These are phyloP conservation scores for Penicillium crustosum DNA, from an alignment of 2,329 filamentous ascomycete genomes.

Conservation along the genomic window DNA sequence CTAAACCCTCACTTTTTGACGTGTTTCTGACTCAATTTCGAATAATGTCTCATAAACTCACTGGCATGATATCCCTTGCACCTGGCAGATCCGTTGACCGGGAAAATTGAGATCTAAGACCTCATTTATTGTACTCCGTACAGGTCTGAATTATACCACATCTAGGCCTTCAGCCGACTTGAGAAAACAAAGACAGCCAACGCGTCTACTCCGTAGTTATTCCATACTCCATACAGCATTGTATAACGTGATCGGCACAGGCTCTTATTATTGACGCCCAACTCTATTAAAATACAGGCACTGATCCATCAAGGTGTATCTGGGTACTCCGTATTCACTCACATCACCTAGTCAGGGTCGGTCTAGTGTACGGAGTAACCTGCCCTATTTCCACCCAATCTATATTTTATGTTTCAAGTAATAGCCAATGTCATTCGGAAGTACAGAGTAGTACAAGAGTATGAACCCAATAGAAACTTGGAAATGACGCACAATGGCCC, in stretches of 20 bases:
- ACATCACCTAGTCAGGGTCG: not conserved
- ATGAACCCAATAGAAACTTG: not conserved
- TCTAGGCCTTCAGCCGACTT: not conserved
- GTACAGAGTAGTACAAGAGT: too few relatives aligned
- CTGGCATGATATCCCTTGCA: slow-evolving; percentile 4
- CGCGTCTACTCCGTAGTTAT: not conserved
- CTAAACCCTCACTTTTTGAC: not conserved
- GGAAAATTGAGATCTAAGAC: not conserved
- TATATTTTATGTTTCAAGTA: not conserved
- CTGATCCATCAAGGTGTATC: not conserved
- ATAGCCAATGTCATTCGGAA: not conserved
- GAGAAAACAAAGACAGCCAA: not conserved
- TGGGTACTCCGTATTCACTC: not conserved
- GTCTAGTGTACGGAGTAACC: not conserved
- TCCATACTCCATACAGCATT: not conserved
- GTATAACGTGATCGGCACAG: not conserved
- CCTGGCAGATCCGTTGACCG: not conserved
- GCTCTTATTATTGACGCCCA: slow-evolving; percentile 1
- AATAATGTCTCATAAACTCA: not conserved
- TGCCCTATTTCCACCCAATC: not conserved
- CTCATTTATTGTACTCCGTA: not conserved
- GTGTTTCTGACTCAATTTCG: not conserved
- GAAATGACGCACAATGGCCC: slow-evolving; percentile 1
- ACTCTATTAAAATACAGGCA: not conserved
- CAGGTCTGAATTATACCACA: not conserved